Conservation (phyloP, 2,329 filamentous ascomycete species). For the Beauveria rudraprayagi region DNA sequence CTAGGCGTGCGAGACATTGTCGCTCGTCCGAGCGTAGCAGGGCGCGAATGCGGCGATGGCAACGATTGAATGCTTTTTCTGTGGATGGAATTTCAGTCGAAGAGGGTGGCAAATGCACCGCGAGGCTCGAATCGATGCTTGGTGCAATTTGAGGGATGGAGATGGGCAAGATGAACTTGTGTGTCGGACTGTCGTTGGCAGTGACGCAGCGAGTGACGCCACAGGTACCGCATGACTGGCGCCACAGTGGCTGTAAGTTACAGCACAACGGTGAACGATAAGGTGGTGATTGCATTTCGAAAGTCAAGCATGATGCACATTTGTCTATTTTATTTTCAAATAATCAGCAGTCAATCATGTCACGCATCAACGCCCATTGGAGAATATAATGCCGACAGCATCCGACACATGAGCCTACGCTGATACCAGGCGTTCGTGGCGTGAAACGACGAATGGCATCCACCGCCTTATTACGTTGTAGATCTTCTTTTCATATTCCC, state of each 20-base stretch:
- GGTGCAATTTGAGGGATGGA: background rate
- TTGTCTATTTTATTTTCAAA: too few species aligned
- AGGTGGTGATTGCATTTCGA: background rate
- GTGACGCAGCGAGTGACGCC: background rate
- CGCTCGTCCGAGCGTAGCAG: background rate
- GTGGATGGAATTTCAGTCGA: too few species aligned
- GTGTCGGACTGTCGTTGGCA: background rate
- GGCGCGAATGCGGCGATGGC: slow-evolving; percentile 14
- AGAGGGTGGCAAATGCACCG: background rate
- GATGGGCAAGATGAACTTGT: background rate
- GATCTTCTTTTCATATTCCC: background rate
- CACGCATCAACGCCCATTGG: background rate
- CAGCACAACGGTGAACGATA: background rate
- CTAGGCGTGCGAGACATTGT: slow-evolving; percentile 13
- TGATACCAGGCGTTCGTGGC: background rate
- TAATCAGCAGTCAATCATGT: too few species aligned
- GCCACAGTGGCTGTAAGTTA: background rate
- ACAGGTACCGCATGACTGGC: background rate
- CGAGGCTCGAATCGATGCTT: background rate
- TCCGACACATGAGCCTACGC: background rate
- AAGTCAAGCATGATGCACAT: background rate
- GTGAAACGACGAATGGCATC: too few species aligned
- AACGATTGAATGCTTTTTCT: background rate
- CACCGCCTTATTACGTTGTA: background rate
- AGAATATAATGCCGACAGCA: background rate